Percentiles rank a stretch among this genome's conserved stretches.
These are phyloP conservation scores for Alternaria longipes DNA, from an alignment of 2,329 filamentous ascomycete genomes.

Conservation along the genomic window DNA sequence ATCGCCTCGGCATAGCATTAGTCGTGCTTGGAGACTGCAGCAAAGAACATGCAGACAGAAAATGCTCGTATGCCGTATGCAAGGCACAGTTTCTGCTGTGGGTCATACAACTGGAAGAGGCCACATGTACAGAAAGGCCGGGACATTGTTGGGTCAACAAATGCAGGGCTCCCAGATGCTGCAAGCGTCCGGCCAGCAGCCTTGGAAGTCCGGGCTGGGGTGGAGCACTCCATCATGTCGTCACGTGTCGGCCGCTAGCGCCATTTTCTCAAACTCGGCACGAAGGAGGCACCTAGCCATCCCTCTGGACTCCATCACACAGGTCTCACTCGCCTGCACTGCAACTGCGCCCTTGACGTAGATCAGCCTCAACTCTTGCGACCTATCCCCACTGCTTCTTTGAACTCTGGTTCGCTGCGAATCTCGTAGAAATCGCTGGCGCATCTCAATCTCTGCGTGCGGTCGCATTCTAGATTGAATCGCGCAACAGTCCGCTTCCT, in stretches of 20 bases:
- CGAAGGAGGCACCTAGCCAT: slow-evolving; percentile 11
- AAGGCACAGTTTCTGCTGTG: slow-evolving; percentile 9
- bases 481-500: slow-evolving; percentile 27
- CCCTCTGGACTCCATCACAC: slow-evolving; percentile 12
- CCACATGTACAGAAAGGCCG: slow-evolving; percentile 1
- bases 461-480: slow-evolving; percentile 39
- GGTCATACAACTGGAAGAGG: not conserved
- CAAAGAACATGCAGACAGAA: not conserved
- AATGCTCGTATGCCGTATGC: not conserved
- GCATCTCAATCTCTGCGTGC: slow-evolving; percentile 30
- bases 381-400: slow-evolving; percentile 28
- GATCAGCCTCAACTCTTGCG: slow-evolving; percentile 28
- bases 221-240: not conserved
- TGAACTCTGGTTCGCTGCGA: slow-evolving; percentile 35
- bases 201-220: not conserved
- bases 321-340: slow-evolving; percentile 30
- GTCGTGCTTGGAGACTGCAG: not conserved
- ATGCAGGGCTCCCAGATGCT: not conserved
- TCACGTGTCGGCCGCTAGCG: slow-evolving; percentile 28
- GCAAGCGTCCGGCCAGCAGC: not conserved
- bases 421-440: slow-evolving; percentile 27
- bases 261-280: slow-evolving; percentile 26
- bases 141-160: slow-evolving; percentile 2
- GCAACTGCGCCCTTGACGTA: slow-evolving; percentile 33
- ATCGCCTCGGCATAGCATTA: slow-evolving; percentile 12